phyloP scores from a whole-genome alignment of 306 rosid species.

The Cicer bijugum region DNA sequence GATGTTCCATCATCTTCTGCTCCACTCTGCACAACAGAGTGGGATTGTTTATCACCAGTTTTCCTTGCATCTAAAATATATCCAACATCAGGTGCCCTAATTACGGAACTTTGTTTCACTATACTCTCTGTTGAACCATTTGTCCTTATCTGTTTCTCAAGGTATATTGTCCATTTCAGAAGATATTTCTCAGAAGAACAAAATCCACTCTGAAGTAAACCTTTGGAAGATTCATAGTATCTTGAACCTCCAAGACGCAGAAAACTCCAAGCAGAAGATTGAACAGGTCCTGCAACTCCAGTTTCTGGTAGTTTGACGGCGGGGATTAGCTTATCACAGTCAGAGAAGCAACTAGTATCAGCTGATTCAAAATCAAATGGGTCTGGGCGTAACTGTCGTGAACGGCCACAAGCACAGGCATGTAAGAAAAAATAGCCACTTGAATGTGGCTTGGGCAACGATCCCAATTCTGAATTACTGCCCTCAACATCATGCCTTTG shows the following conservation, averaged over 20 bases:
- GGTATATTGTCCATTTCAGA: slow-evolving; percentile 66
- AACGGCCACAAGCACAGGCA: slow-evolving; percentile 95
- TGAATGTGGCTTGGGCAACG: slow-evolving; percentile 61
- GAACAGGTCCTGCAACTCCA: slow-evolving; percentile 58
- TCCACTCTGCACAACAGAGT: slow-evolving; percentile 54
- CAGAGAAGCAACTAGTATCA: slow-evolving; percentile 64
- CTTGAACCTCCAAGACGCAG: slow-evolving; percentile 82
- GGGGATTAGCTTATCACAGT: slow-evolving; percentile 85
- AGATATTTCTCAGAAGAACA: slow-evolving; percentile 72
- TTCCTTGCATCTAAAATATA: slow-evolving; percentile 51
- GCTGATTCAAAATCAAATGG: slow-evolving; percentile 95
- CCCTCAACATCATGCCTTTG: slow-evolving; percentile 70
- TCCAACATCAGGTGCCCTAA: slow-evolving; percentile 52
- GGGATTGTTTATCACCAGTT: slow-evolving; percentile 45
- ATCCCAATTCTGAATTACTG: slow-evolving; percentile 46
- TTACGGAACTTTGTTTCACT: slow-evolving; percentile 52
- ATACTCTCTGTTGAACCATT: slow-evolving; percentile 52
- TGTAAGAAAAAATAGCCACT: slow-evolving; percentile 86
- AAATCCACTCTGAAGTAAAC: slow-evolving; percentile 93
- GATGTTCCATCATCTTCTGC: slow-evolving; percentile 53
- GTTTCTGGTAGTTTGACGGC: slow-evolving; percentile 68
- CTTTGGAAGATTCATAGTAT: slow-evolving; percentile 86
- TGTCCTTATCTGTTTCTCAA: slow-evolving; percentile 52
- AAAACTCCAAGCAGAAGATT: slow-evolving; percentile 78
- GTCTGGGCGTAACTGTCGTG: slow-evolving; percentile 68